Evolutionary conservation across 1,284 basidiomycete genomes (phyloP), one percentile per base, ranked within the genome.

Genomic region (Apiotrichum laibachii): DNA sequence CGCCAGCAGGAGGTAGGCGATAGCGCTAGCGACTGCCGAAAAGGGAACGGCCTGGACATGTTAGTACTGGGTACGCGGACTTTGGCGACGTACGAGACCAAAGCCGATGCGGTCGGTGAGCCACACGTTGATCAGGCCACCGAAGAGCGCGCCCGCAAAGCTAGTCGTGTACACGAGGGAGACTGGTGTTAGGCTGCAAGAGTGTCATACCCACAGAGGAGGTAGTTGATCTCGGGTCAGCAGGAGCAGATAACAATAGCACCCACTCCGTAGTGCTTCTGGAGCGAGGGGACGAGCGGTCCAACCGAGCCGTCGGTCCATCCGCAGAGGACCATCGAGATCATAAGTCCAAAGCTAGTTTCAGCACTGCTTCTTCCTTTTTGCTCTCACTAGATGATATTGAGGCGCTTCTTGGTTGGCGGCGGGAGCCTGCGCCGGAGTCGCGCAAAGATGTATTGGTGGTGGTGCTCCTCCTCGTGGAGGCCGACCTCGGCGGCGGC

Each of bases 21-120:
- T 52, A 2, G 53, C 51, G 11, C 45, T 31, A 11, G 40, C 33
- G 31, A 64, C 26, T 5, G 60, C 58, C n/a, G 49, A 54, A 21
- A 62, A 26, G 1, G 56, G 48, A 6, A 50, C 54, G 40, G 45
- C 34, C 53, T 59, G 53, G 18, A 40, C 46, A 18, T 44, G 44
- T 13, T 7, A 6, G 11, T 33, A 13, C 34, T 50, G 11, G 31
- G 31, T 33, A 49, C 19, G 53, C 68, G 11, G 37, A 11, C 4
- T 10, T 13, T 10, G 37, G 37, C 40, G 26, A 42, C 40, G 40
- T 59, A 83, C 84, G 72, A 84, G 84, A 54, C 86, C 86, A 64
- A 87, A 85, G 0, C 85, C 85, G 19, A 85, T 65, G 44, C 75
- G 80, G 45, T 85, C 82, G 0, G 80, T 82, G n/a, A 87, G 62